Percentiles rank a stretch among this genome's conserved stretches.
Evolutionary conservation across 805 yeast species (phyloP).

Genomic region (Barnettozyma californica): DNA sequence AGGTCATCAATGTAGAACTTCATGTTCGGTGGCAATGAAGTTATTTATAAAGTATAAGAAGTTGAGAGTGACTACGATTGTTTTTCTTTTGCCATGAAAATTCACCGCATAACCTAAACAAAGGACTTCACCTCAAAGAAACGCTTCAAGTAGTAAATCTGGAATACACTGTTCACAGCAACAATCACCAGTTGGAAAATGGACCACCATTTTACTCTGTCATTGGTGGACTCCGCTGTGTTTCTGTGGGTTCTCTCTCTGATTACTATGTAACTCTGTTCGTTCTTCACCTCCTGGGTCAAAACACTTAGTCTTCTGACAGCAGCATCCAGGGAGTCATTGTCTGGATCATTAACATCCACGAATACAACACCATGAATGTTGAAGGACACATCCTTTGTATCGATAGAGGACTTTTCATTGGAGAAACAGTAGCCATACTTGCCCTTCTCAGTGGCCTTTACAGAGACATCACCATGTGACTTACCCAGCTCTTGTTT

Average conservation of each 20-base stretch:
- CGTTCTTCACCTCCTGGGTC: constrained; percentile 85
- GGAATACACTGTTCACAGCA: constrained; percentile 82
- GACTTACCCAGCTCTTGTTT: constrained; percentile 51
- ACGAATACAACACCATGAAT: constrained; percentile 89
- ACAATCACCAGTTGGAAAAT: constrained; percentile 85
- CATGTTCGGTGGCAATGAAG: constrained; percentile 10
- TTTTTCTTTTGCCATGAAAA: background rate
- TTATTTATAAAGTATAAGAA: background rate
- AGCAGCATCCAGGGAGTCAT: constrained; percentile 79
- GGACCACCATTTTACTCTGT: constrained; percentile 98
- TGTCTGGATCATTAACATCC: constrained; percentile 68
- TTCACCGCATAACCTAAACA: constrained; percentile 39
- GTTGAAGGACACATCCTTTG: constrained; percentile 91
- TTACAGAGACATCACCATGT: constrained; percentile 74
- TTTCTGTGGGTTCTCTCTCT: constrained; percentile 97
- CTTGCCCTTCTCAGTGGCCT: constrained; percentile 65
- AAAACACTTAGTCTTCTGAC: constrained; percentile 69
- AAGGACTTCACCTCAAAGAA: constrained; percentile 93
- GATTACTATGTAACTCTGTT: constrained; percentile 84
- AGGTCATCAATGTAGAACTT: constrained; percentile 86
- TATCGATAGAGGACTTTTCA: constrained; percentile 63
- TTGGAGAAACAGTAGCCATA: constrained; percentile 89
- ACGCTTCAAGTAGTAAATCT: constrained; percentile 87
- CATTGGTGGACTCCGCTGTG: constrained; percentile 96
- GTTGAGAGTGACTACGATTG: background rate